phyloP scores from a whole-genome alignment of 2,329 filamentous ascomycete species.

The Rhytidhysteron rufulum region DNA sequence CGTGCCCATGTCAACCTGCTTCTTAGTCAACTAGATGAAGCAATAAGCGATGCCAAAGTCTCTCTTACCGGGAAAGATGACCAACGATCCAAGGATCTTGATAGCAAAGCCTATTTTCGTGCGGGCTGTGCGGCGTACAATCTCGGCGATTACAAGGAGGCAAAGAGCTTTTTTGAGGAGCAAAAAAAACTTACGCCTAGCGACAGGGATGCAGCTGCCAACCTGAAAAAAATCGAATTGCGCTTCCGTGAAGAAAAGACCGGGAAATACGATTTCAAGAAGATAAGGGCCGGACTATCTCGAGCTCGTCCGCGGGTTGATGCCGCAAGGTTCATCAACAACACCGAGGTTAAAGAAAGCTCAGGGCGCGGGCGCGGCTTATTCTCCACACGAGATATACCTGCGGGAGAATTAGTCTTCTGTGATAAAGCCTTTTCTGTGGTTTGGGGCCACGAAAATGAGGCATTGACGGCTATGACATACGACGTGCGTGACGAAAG shows the following conservation, averaged over 20 bases:
- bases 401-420: slow-evolving; percentile 50
- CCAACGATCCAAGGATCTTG: slow-evolving; percentile 19
- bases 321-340: slow-evolving; percentile 44
- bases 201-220: slow-evolving; percentile 29
- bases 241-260: slow-evolving; percentile 34
- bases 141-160: slow-evolving; percentile 37
- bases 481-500: slow-evolving; percentile 39
- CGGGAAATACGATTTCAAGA: slow-evolving; percentile 35
- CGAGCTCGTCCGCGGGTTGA: slow-evolving; percentile 45
- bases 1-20: slow-evolving; percentile 30
- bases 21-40: slow-evolving; percentile 25
- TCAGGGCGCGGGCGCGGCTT: slow-evolving; percentile 46
- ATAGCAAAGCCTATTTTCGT: slow-evolving; percentile 46
- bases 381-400: slow-evolving; percentile 48
- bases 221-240: slow-evolving; percentile 17
- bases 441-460: slow-evolving; percentile 40
- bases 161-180: slow-evolving; percentile 29
- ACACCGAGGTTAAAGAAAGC: slow-evolving; percentile 41
- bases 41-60: slow-evolving; percentile 24
- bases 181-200: slow-evolving; percentile 29
- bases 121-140: slow-evolving; percentile 45
- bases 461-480: slow-evolving; percentile 41
- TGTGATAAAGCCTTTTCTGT: slow-evolving; percentile 54
- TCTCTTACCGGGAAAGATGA: slow-evolving; percentile 23
- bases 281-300: slow-evolving; percentile 35